Percentiles rank a stretch among this genome's conserved stretches.
Conservation (phyloP, 106 monocot genomes). For the Dioscorea alata region DNA sequence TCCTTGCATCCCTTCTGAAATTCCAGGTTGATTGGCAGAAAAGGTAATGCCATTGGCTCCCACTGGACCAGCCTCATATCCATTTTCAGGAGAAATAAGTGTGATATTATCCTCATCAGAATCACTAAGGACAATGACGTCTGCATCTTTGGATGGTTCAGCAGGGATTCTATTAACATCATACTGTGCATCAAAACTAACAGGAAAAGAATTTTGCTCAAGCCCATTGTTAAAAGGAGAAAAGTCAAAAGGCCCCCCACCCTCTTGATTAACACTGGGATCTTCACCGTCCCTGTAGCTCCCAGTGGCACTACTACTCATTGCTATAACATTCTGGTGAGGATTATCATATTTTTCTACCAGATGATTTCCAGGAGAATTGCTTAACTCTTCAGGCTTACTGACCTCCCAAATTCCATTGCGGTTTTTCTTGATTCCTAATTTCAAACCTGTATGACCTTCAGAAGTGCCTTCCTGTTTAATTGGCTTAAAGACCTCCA, state of each 20-base stretch:
- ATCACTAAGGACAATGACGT: slow-evolving; percentile 80
- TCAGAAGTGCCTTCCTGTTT: slow-evolving; percentile 57
- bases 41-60: slow-evolving; percentile 14
- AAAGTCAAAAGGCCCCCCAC: slow-evolving; percentile 32
- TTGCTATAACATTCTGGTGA: slow-evolving; percentile 21
- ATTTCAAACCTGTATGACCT: slow-evolving; percentile 41
- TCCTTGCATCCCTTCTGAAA: slow-evolving; percentile 36
- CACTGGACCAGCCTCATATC: background rate
- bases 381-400: slow-evolving; percentile 26
- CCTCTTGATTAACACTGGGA: slow-evolving; percentile 52
- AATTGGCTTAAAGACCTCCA: slow-evolving; percentile 21
- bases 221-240: slow-evolving; percentile 30
- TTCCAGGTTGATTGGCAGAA: slow-evolving; percentile 24
- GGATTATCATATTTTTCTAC: slow-evolving; percentile 21
- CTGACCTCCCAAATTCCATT: slow-evolving; percentile 44
- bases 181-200: slow-evolving; percentile 28
- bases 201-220: slow-evolving; percentile 40
- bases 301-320: slow-evolving; percentile 43
- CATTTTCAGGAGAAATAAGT: slow-evolving; percentile 8
- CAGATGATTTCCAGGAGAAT: slow-evolving; percentile 21
- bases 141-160: slow-evolving; percentile 19
- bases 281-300: slow-evolving; percentile 50
- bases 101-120: slow-evolving; percentile 71
- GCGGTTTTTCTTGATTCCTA: slow-evolving; percentile 51
- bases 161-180: slow-evolving; percentile 25